phyloP scores from a whole-genome alignment of 805 yeast genomes.

The Pichia nakasei region DNA sequence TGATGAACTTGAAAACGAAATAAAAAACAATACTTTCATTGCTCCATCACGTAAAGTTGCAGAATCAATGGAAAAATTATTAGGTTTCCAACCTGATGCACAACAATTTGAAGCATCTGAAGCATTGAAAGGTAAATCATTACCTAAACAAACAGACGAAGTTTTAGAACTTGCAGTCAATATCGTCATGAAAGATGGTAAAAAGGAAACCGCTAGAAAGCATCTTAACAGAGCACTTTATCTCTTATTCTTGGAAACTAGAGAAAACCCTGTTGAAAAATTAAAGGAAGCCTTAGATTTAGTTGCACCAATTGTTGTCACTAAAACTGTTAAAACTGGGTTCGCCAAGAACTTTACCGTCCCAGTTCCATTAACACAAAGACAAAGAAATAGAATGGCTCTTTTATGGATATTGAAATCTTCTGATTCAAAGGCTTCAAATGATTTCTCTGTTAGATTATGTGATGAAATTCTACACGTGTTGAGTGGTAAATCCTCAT shows the following conservation, averaged over 20 bases:
- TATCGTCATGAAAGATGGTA: conserved; percentile 87
- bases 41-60: conserved; percentile 13
- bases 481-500: conserved; percentile 66
- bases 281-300: conserved; percentile 68
- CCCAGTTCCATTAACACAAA: conserved; percentile 74
- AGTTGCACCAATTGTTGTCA: conserved; percentile 76
- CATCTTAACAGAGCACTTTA: conserved; percentile 71
- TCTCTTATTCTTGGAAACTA: conserved; percentile 59
- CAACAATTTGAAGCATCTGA: conserved; percentile 56
- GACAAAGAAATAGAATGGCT: conserved; percentile 81
- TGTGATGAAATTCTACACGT: conserved; percentile 85
- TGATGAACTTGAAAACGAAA: conserved; percentile 22
- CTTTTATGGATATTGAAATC: conserved; percentile 88
- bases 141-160: conserved; percentile 63
- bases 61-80: conserved; percentile 14
- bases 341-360: conserved; percentile 74
- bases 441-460: conserved; percentile 77
- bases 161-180: conserved; percentile 70
- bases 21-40: conserved; percentile 19
- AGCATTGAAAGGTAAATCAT: conserved; percentile 37
- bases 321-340: conserved; percentile 72
- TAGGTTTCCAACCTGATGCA: conserved; percentile 48
- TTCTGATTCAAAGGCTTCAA: conserved; percentile 66
- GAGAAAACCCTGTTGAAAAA: conserved; percentile 72
- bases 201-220: conserved; percentile 71